Evolutionary conservation across 2,329 filamentous ascomycete species (phyloP).

Genomic region (Neocucurbitaria cava): DNA sequence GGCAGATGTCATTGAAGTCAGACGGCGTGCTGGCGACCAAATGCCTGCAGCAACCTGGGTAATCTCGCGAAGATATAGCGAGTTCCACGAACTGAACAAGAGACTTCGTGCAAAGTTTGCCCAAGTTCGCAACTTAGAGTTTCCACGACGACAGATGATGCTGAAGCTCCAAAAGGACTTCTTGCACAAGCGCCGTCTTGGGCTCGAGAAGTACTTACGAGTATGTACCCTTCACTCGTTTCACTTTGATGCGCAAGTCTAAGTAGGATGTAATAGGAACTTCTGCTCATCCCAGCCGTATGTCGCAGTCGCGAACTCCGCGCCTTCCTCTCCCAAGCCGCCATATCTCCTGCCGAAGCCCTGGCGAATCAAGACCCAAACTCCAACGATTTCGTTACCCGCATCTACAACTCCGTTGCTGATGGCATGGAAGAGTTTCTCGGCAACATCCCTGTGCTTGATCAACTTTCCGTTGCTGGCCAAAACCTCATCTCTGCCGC

Average conservation of each 20-base stretch:
- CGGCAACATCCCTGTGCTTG: conserved; percentile 92
- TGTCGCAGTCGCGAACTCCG: conserved; percentile 92
- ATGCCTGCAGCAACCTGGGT: conserved; percentile 97
- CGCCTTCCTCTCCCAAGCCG: conserved; percentile 87
- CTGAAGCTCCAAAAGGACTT: conserved; percentile 98
- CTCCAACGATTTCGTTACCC: conserved; percentile 80
- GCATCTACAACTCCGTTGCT: conserved; percentile 94
- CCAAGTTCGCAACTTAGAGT: conserved; percentile 87
- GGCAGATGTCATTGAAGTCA: conserved; percentile 85
- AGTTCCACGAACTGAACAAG: conserved; percentile 96
- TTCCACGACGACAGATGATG: conserved; percentile 88
- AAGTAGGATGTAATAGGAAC: conserved; percentile 56
- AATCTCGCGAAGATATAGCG: conserved; percentile 91
- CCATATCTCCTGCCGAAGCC: conserved; percentile 72
- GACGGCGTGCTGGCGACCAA: conserved; percentile 87
- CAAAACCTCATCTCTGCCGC: conserved; percentile 87
- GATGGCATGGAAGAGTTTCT: conserved; percentile 98
- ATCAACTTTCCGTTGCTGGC: conserved; percentile 90
- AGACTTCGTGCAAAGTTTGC: conserved; percentile 83
- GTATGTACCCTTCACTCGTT: conserved; percentile 19
- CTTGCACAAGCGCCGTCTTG: conserved; percentile 82
- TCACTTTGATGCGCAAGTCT: not conserved
- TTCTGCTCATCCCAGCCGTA: conserved; percentile 87
- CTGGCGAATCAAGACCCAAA: conserved; percentile 67
- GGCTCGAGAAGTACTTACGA: conserved; percentile 81